Evolutionary conservation across 2,329 filamentous ascomycete genomes (phyloP), one percentile per base, ranked within the genome.

Genomic region (Ceratocystis variospora): DNA sequence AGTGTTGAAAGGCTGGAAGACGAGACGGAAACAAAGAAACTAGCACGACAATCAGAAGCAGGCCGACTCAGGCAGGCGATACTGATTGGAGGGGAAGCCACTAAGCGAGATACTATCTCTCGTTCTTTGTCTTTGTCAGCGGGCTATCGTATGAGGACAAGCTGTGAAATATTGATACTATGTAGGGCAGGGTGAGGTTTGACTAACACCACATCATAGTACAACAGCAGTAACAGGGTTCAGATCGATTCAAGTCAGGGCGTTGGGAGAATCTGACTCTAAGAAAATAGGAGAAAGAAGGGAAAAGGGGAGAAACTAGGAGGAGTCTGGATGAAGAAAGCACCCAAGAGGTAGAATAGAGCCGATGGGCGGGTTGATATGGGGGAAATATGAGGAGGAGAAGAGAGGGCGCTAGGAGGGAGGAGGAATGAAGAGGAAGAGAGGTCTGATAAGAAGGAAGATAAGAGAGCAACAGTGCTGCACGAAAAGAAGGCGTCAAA

Each of bases 171-270:
- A 57, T 57, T 15, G 53, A 57, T 57, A 57, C 22, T 41, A 57
- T 15, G 53, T 28, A 57, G 25, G 28, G 31, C 15, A 57, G 31
- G 10, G 17, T n/a, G 28, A n/a, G 22, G 53, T 31, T 57, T 57
- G 53, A 57, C 22, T 57, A 57, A 57, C 53, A 57, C 53, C 22
- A 57, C 53, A 57, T 57, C 10, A 57, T 57, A 57, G 53, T 22
- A 57, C 53, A 31, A 28, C 53, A 57, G 28, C 7, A 41, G 37
- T 41, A 41, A 41, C 37, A 41, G 37, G 37, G 19, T 57, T 57
- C 31, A 28, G 10, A 57, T 57, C 10, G 17, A 31, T 28, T 31
- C 53, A 33, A n/a, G 4, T 6, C 22, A 4, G 25, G 22, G 19
- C 15, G 53, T 12, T 3, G 37, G 8, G 10, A 31, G 28, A 57